Percentiles rank a stretch among this genome's conserved stretches.
Conservation (phyloP, 768 basidiomycete genomes). For the Phylloporus scabripes region DNA sequence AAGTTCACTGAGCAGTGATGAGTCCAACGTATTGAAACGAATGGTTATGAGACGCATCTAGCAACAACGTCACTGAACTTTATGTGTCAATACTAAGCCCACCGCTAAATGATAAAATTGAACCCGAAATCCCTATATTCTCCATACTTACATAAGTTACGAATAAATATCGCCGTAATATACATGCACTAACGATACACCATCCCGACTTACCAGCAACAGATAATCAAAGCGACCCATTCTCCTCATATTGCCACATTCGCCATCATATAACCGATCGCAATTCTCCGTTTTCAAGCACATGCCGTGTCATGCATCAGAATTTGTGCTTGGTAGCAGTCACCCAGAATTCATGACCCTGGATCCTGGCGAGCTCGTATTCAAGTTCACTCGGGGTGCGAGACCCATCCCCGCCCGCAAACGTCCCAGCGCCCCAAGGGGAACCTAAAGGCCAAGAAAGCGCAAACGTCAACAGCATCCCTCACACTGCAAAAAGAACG, state of each 20-base stretch:
- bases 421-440: constrained; percentile 73
- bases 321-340: constrained; percentile 37
- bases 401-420: constrained; percentile 40
- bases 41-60: too few relatives aligned
- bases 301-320: neutral
- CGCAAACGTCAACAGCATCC: neutral
- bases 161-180: neutral
- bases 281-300: neutral
- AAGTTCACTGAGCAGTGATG: too few relatives aligned
- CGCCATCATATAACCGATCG: neutral
- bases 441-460: constrained; percentile 40
- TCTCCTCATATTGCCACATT: neutral
- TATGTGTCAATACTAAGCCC: too few relatives aligned
- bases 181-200: neutral
- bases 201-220: neutral
- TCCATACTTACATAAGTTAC: too few relatives aligned
- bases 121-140: too few relatives aligned
- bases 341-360: constrained; percentile 51
- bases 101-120: too few relatives aligned
- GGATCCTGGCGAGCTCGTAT: constrained; percentile 43
- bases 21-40: too few relatives aligned
- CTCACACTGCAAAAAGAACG: neutral
- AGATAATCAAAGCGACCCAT: neutral
- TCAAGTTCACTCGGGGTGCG: constrained; percentile 49
- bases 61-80: too few relatives aligned